Conservation (phyloP, 805 yeast species). For the Metschnikowia matae region DNA sequence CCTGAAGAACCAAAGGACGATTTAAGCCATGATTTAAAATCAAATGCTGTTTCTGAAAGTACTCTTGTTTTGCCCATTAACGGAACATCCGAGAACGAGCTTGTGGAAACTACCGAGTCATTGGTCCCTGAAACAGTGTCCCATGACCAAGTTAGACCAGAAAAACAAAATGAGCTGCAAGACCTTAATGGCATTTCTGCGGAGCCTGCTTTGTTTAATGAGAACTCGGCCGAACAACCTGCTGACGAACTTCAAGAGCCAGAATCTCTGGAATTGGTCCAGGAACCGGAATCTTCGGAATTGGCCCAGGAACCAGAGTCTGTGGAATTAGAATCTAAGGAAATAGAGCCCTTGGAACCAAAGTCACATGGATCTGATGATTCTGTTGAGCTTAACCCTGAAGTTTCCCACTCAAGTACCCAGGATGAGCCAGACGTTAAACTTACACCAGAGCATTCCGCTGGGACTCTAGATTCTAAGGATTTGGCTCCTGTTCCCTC, state of each 20-base stretch:
- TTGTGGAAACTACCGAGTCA: background rate
- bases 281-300: too few species aligned
- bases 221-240: background rate
- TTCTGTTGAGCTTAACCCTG: background rate
- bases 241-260: background rate
- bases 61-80: background rate
- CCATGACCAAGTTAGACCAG: background rate
- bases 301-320: too few species aligned
- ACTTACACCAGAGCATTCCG: too few species aligned
- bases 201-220: background rate
- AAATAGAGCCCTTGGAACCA: too few species aligned
- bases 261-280: background rate
- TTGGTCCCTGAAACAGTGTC: background rate
- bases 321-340: too few species aligned
- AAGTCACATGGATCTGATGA: too few species aligned
- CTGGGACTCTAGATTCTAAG: background rate
- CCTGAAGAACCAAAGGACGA: background rate
- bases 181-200: background rate
- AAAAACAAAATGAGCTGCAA: background rate
- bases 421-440: background rate
- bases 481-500: background rate
- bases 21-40: background rate
- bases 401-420: background rate
- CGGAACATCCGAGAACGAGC: background rate
- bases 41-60: background rate